Base-by-base conservation (phyloP, 352 stramenopile genomes). In the Globisporangium emineosum region DNA sequence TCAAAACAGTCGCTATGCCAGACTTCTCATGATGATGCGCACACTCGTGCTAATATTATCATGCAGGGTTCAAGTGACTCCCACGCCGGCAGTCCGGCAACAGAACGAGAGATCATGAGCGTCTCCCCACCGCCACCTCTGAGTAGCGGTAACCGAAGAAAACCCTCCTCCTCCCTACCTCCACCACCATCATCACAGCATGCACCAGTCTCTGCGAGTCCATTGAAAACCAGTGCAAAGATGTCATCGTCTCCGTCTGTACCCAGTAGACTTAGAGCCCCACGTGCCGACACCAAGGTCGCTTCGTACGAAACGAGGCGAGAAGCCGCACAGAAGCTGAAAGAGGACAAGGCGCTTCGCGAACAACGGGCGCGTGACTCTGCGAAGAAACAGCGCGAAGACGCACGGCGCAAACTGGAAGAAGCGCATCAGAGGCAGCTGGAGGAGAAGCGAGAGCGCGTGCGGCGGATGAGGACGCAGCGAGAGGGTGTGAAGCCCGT, bases 331-430 rank as follows among this genome's bases (percentile, higher is more conserved):
- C 73, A 77, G n/a, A 90, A 89, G 57, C 65, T 88, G 15, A 86
- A 82, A 57, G 78, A 90, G 37, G 81, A 91, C n/a, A 90, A 87
- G 57, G 85, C 75, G 27, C 73, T 76, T 49, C 78, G 84, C 19
- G 81, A 90, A 42, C 64, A 89, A 32, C 78, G 77, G 12, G 81
- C 74, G 3, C 84, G 81, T 2, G 81, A 91, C 37, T 66, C 77
- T 29, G 84, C 78, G 2, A 76, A 80, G 35, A 90, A 91, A 51
- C 76, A 89, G 58, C 80, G 82, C 19, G 82, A 93, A 50, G 75
- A 89, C 23, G 70, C 80, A 1, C 76, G 78, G 29, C 78, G 80
- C 49, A 72, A 91, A 62, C 69, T 91, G 7, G 82, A 91, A 55
- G 76, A 87, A 54, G 74, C 67, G 2, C 81, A 93, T 25, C 77